These are phyloP conservation scores for Hawksworthiomyces lignivorus DNA, from an alignment of 2,329 filamentous ascomycete genomes.

Conservation along the genomic window DNA sequence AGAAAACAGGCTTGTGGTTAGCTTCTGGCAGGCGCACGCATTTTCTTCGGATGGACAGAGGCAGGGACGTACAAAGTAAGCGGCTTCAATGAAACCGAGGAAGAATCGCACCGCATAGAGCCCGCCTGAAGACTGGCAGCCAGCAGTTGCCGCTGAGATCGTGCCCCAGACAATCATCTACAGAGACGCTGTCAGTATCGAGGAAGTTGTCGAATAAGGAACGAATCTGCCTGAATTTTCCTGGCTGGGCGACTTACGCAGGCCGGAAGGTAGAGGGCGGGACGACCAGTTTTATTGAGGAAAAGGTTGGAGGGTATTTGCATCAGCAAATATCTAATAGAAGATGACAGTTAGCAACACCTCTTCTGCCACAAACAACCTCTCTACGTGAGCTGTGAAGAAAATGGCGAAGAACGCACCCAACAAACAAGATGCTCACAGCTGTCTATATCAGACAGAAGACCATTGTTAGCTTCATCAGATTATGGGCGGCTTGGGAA, in stretches of 20 bases:
- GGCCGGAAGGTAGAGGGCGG: conserved; percentile 35
- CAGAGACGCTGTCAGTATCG: no score
- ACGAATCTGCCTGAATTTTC: no score
- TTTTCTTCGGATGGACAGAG: neutral
- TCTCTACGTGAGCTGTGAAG: neutral
- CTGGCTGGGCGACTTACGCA: conserved; percentile 38
- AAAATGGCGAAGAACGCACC: conserved; percentile 22
- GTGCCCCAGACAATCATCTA: conserved; percentile 43
- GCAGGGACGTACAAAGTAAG: conserved; percentile 18
- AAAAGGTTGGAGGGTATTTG: conserved; percentile 44
- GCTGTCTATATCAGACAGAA: conserved; percentile 35
- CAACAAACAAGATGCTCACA: conserved; percentile 44
- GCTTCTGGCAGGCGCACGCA: no score
- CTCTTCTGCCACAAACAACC: neutral
- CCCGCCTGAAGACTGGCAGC: conserved; percentile 26
- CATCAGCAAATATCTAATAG: conserved; percentile 38
- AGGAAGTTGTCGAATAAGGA: no score
- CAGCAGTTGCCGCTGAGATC: conserved; percentile 35
- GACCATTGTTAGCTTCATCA: no score
- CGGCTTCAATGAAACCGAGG: conserved; percentile 35
- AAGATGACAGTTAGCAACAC: neutral
- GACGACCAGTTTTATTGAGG: conserved; percentile 44
- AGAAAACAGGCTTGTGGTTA: no score
- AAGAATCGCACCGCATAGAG: conserved; percentile 35
- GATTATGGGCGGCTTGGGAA: no score